Percentiles rank a stretch among this genome's conserved stretches.
Evolutionary conservation across 306 rosid species (phyloP).

Genomic region (Hippophae gyantsensis): DNA sequence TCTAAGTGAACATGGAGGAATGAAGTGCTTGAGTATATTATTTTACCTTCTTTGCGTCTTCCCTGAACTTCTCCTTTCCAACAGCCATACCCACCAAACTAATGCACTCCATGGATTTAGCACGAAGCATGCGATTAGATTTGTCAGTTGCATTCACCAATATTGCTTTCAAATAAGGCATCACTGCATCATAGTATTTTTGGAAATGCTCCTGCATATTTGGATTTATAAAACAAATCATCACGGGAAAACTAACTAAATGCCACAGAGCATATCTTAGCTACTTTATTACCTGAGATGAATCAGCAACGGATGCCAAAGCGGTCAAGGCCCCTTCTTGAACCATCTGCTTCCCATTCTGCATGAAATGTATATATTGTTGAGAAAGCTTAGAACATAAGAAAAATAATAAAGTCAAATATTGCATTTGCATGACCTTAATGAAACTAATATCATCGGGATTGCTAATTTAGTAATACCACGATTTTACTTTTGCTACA

Average conservation of each 20-base stretch:
- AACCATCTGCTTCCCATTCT: constrained; percentile 99
- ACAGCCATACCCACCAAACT: constrained; percentile 99
- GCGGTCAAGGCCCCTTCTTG: constrained; percentile 99
- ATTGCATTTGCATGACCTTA: not conserved
- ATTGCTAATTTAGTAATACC: too few relatives aligned
- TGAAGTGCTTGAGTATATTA: not conserved
- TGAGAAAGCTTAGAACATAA: constrained; percentile 1
- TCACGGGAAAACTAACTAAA: constrained; percentile 7
- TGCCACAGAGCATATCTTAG: not conserved
- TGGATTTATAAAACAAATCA: constrained; percentile 9
- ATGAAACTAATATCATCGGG: not conserved
- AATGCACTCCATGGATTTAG: constrained; percentile 98
- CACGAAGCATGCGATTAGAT: constrained; percentile 96
- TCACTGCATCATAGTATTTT: constrained; percentile 87
- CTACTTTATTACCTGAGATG: constrained; percentile 69
- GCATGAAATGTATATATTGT: constrained; percentile 19
- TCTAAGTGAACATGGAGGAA: too few relatives aligned
- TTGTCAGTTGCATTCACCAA: constrained; percentile 91
- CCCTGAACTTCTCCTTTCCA: constrained; percentile 95
- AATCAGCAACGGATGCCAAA: constrained; percentile 98
- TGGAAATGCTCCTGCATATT: constrained; percentile 76
- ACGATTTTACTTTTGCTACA: too few relatives aligned
- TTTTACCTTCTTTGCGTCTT: constrained; percentile 92
- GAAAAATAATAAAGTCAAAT: not conserved
- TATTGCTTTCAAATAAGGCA: constrained; percentile 90